Evolutionary conservation across 495 filamentous ascomycete genomes (phyloP).

Genomic region (Endocarpon pusillum): DNA sequence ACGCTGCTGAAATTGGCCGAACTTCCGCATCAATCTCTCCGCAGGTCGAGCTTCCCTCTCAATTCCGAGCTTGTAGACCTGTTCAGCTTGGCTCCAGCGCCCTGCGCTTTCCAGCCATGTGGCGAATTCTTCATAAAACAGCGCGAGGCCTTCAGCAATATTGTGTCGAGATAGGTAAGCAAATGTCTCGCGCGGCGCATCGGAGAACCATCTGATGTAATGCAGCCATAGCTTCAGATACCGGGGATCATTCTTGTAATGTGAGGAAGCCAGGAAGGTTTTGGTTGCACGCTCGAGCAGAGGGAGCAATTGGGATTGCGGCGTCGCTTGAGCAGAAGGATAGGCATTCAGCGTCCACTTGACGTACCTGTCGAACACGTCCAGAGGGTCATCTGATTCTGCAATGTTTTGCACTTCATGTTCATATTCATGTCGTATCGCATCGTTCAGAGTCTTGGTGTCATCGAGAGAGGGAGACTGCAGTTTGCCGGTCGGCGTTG

Average conservation of each 20-base stretch:
- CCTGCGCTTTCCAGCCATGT: slow-evolving; percentile 75
- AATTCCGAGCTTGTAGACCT: slow-evolving; percentile 77
- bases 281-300: slow-evolving; percentile 86
- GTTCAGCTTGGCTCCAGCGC: slow-evolving; percentile 81
- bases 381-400: slow-evolving; percentile 88
- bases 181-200: slow-evolving; percentile 80
- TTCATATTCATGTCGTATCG: slow-evolving; percentile 70
- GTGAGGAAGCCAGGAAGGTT: slow-evolving; percentile 59
- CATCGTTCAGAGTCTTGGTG: slow-evolving; percentile 59
- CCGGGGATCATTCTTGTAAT: slow-evolving; percentile 89
- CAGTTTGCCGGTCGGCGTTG: slow-evolving; percentile 29
- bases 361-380: slow-evolving; percentile 91
- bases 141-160: slow-evolving; percentile 70
- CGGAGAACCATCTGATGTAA: slow-evolving; percentile 83
- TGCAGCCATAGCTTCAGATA: slow-evolving; percentile 89
- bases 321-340: slow-evolving; percentile 81
- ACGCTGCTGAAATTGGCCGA: slow-evolving; percentile 71
- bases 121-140: slow-evolving; percentile 98
- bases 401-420: slow-evolving; percentile 56
- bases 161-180: slow-evolving; percentile 77
- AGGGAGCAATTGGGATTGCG: slow-evolving; percentile 72
- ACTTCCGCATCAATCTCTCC: slow-evolving; percentile 71
- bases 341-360: slow-evolving; percentile 93
- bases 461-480: slow-evolving; percentile 44
- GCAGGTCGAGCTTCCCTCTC: slow-evolving; percentile 72